phyloP scores from a whole-genome alignment of 23 red algal genomes.

The Gracilaria domingensis region DNA sequence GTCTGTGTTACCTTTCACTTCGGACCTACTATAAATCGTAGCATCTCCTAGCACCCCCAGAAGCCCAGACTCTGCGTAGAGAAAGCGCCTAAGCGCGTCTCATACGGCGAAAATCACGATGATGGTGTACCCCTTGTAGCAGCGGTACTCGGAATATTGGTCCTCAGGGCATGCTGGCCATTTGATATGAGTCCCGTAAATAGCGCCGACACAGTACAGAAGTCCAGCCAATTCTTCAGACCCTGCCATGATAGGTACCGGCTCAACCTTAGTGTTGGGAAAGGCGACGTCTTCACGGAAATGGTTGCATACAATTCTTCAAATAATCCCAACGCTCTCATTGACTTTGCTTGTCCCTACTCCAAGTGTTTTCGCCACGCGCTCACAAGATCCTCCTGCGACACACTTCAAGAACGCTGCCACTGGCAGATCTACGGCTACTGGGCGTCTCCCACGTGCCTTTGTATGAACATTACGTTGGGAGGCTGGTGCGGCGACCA shows the following conservation, averaged over 20 bases:
- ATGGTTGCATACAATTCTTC: not conserved
- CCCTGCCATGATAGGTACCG: not conserved
- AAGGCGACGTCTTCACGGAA: not conserved
- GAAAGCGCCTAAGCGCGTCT: not conserved
- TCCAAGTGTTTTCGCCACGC: not conserved
- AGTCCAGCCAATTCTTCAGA: not conserved
- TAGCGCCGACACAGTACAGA: not conserved
- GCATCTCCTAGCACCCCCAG: conserved; percentile 30
- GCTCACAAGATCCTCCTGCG: not conserved
- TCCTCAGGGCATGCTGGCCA: conserved; percentile 20
- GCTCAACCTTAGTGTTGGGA: not conserved
- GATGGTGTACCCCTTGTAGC: conserved; percentile 18
- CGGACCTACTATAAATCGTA: not conserved
- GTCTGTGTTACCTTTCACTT: conserved; percentile 16
- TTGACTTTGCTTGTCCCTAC: not conserved
- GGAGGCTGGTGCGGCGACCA: too few species aligned
- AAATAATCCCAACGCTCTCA: not conserved
- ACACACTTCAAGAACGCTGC: not conserved
- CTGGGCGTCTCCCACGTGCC: too few species aligned
- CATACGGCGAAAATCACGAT: conserved; percentile 10
- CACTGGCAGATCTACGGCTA: too few species aligned
- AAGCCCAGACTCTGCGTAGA: conserved; percentile 23
- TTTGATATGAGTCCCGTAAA: conserved; percentile 28
- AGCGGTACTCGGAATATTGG: conserved; percentile 21
- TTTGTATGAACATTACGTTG: too few species aligned